A percentile compares a stretch with the other conserved stretches of the same genome.
Evolutionary conservation across 345 rosid genomes (phyloP).

Genomic region (Citrus inodora): DNA sequence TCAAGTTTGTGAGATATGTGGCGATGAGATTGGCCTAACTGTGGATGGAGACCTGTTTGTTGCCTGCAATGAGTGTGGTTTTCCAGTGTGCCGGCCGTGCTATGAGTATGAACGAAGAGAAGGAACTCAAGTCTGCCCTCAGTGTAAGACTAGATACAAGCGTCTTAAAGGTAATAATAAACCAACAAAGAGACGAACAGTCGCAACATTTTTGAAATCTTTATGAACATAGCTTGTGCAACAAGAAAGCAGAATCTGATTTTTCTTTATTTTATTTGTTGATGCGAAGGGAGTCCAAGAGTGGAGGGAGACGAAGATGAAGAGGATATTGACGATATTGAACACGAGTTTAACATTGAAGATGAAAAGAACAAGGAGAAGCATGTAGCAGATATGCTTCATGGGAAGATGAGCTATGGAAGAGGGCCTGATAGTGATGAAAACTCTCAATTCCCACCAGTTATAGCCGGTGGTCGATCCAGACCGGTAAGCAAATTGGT

Average conservation of each 20-base stretch:
- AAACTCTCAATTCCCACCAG: conserved; percentile 58
- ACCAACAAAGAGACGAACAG: not conserved
- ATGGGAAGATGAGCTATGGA: conserved; percentile 95
- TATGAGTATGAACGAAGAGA: conserved; percentile 96
- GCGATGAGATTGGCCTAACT: conserved; percentile 75
- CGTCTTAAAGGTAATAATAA: conserved; percentile 72
- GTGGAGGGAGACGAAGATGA: conserved; percentile 98
- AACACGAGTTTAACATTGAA: conserved; percentile 87
- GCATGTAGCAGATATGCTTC: conserved; percentile 79
- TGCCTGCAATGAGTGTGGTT: conserved; percentile 97
- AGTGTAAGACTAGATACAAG: conserved; percentile 92
- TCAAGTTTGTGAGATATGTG: conserved; percentile 93
- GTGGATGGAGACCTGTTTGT: conserved; percentile 93
- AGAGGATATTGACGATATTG: conserved; percentile 90
- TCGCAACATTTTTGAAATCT: not conserved
- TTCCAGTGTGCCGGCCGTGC: conserved; percentile 93
- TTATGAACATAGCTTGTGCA: not conserved
- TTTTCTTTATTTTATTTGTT: conserved; percentile 5
- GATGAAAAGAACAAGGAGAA: conserved; percentile 65
- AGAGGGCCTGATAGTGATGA: conserved; percentile 95
- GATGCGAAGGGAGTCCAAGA: conserved; percentile 68
- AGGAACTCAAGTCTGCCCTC: conserved; percentile 89
- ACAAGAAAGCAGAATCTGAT: not conserved
- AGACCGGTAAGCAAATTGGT: conserved; percentile 51
- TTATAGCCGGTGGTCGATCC: conserved; percentile 61